Base-by-base conservation (phyloP, 805 yeast genomes). In the Spathaspora boniae region DNA sequence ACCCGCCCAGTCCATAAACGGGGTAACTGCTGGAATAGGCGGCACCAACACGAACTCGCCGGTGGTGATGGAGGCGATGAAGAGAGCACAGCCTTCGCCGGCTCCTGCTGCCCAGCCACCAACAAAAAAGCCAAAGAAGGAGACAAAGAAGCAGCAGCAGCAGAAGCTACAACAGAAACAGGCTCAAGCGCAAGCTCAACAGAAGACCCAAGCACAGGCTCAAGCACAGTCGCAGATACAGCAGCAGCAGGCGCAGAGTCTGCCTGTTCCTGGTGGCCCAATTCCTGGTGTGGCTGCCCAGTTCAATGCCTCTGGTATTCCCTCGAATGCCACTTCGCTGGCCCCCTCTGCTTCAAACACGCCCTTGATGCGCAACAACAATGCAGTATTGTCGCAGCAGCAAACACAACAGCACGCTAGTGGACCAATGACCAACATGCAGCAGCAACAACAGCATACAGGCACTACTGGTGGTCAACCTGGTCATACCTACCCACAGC, bases 401-500 rank as follows among this genome's bases (percentile, higher is more conserved):
- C 33, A 15, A n/a, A 40, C 34, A 30, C 37, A 16, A 17, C 18
- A 31, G 30, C 21, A 19, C 16, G 31, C 8, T 27, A 12, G 8
- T n/a, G 16, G 11, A 12, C 25, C 11, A 22, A 22, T 22, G 12
- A 11, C 11, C 11, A 22, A 22, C 14, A 4, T 6, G n/a, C 37
- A 34, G 16, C 45, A 40, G 26, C 30, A 6, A 24, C 47, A 34
- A 29, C 37, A 33, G 18, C 33, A 26, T 26, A 23, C 20, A 38
- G 9, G 27, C 22, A 21, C 14, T 26, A 16, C 28, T 19, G 23
- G 17, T 18, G n/a, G 22, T 14, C 19, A 19, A 18, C 9, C 14
- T 11, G 16, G 41, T n/a, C 41, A 41, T 22, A 45, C 47, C 19
- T 52, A 42, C 31, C 54, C 45, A 16, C 60, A 49, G 25, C 58